These are phyloP conservation scores for Zygosaccharomyces sapae DNA, from an alignment of 1,139 yeast genomes.

Conservation along the genomic window DNA sequence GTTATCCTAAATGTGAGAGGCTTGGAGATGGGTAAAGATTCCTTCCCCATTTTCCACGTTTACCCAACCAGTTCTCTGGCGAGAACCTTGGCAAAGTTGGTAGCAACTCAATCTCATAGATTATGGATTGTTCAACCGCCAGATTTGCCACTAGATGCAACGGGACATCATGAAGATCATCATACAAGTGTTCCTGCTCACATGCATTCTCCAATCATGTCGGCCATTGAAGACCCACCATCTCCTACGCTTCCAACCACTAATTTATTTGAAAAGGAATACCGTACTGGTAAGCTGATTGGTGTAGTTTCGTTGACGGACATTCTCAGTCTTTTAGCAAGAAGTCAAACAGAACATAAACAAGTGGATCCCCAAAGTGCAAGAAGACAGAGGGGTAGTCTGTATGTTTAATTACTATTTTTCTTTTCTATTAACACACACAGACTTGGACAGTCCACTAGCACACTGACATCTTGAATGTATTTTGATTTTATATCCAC, in stretches of 20 bases:
- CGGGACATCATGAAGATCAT: conserved; percentile 6
- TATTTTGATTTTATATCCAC: too few species aligned
- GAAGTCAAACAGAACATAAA: conserved; percentile 55
- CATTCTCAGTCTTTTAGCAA: conserved; percentile 74
- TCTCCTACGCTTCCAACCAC: conserved; percentile 23
- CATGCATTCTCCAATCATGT: conserved; percentile 25
- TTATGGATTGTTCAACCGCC: conserved; percentile 81
- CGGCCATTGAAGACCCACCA: conserved; percentile 25
- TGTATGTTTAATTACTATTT: conserved; percentile 1
- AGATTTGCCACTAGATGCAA: conserved; percentile 12
- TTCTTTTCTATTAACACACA: too few species aligned
- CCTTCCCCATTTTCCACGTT: conserved; percentile 94
- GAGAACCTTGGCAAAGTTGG: conserved; percentile 87
- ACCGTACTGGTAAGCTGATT: conserved; percentile 68
- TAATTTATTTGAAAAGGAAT: conserved; percentile 38
- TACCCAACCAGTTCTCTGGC: conserved; percentile 74
- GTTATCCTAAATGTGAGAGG: conserved; percentile 86
- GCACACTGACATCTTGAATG: too few species aligned
- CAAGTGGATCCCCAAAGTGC: conserved; percentile 79
- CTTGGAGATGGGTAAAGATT: conserved; percentile 79
- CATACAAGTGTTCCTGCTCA: conserved; percentile 3
- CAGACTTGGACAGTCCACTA: too few species aligned
- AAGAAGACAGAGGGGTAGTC: conserved; percentile 71
- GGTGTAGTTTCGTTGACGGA: conserved; percentile 93
- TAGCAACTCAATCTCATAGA: conserved; percentile 91